A percentile compares a stretch with the other conserved stretches of the same genome.
These are phyloP conservation scores for Nelumbo lutea DNA, from an alignment of 164 flowering plant species.

Conservation along the genomic window DNA sequence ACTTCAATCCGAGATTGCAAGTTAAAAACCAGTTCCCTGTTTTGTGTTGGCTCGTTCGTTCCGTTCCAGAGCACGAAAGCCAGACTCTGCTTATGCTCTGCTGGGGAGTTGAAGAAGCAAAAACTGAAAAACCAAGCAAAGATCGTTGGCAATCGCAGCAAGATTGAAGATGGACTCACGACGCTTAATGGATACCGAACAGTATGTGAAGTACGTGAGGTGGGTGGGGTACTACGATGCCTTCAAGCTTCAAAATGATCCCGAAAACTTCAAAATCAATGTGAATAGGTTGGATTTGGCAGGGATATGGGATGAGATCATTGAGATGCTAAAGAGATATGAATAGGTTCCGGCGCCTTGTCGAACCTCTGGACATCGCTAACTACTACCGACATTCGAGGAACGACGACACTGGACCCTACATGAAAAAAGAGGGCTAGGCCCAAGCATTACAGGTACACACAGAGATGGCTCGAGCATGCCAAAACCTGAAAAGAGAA, in stretches of 20 bases:
- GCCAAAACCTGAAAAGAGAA: constrained; percentile 2
- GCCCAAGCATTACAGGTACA: constrained; percentile 61
- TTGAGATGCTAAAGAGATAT: constrained; percentile 54
- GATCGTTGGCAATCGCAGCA: constrained; percentile 28
- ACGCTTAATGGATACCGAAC: constrained; percentile 35
- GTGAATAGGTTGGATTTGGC: constrained; percentile 59
- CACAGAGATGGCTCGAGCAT: constrained; percentile 67
- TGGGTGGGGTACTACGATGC: constrained; percentile 63
- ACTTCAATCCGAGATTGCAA: too few relatives aligned
- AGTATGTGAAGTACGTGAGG: constrained; percentile 24
- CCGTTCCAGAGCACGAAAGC: constrained; percentile 56
- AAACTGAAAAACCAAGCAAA: constrained; percentile 37
- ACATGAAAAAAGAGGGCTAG: constrained; percentile 40
- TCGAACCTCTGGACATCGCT: constrained; percentile 89
- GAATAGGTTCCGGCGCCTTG: constrained; percentile 49
- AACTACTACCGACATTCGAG: constrained; percentile 71
- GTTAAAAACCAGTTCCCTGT: background rate
- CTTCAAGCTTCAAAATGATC: constrained; percentile 46
- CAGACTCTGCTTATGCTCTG: constrained; percentile 64
- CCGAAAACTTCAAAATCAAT: constrained; percentile 54
- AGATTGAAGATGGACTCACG: constrained; percentile 29
- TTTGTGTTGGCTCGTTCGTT: background rate
- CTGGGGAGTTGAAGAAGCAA: constrained; percentile 50
- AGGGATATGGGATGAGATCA: constrained; percentile 73
- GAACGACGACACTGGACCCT: constrained; percentile 68